Evolutionary conservation across 106 monocot species (phyloP), one percentile per base, ranked within the genome.

Genomic region (Posidonia australis): DNA sequence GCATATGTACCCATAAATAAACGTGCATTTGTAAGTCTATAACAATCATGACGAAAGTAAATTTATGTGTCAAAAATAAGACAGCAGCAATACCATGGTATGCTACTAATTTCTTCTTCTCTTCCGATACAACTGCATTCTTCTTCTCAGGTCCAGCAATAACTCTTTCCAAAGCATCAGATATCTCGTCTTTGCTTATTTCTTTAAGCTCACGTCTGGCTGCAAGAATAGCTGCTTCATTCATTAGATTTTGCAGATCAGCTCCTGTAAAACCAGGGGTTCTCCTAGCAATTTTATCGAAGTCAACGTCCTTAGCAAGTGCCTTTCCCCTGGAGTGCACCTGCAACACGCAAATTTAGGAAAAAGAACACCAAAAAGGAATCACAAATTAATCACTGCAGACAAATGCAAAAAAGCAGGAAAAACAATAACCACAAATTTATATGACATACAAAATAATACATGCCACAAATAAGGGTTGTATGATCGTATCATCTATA

Each of bases 111-210:
- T 74, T 90, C 76, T 81, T 90, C 84, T 90, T 98, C 45, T 90
- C 96, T 2, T 98, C 96, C 14, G 96, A 90, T 9, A 98, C 96
- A 42, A 98, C 96, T 5, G 96, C 96, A 73, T 90, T 98, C 72
- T 98, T 98, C 82, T 98, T 98, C 84, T 98, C 96, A 1, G 96
- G 96, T n/a, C 96, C 96, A 24, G 96, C 96, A 70, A 98, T 98
- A 63, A 98, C 87, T 62, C 90, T 87, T 74, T 98, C 96, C 13
- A 98, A 71, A 19, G 96, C 96, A 77, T 98, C 96, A 21, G 96
- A 82, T 13, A 98, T 98, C 75, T 98, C 96, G 69, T 98, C 96
- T 71, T 98, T 98, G 78, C 96, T 98, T 44, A 98, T 98, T 60
- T 98, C 96, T 71, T 90, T 98, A 26, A 98, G 87, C 41, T 98